Evolutionary conservation across 2,329 filamentous ascomycete genomes (phyloP).

Genomic region (Colletotrichum sp.): DNA sequence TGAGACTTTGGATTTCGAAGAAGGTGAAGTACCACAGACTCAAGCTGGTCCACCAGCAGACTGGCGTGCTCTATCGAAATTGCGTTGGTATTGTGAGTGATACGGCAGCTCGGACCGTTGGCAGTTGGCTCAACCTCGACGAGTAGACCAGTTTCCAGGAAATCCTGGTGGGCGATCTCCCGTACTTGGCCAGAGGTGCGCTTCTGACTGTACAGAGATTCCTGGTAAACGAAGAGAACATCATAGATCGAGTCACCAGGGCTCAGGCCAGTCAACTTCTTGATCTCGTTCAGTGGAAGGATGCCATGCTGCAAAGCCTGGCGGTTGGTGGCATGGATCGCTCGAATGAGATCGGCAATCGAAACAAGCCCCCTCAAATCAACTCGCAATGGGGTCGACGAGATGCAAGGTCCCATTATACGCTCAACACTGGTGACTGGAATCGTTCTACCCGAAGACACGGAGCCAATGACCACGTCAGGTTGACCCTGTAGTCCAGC

Average conservation of each 20-base stretch:
- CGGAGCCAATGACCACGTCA: conserved; percentile 77
- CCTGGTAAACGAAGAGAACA: conserved; percentile 83
- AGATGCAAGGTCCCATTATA: conserved; percentile 80
- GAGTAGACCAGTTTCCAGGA: conserved; percentile 76
- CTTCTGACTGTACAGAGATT: conserved; percentile 58
- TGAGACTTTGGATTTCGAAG: conserved; percentile 6
- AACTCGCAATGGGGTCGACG: conserved; percentile 75
- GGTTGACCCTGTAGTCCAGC: conserved; percentile 64
- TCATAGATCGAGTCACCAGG: conserved; percentile 72
- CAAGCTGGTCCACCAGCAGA: conserved; percentile 66
- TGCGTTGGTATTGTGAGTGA: conserved; percentile 51
- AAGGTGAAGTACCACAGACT: conserved; percentile 46
- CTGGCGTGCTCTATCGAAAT: conserved; percentile 62
- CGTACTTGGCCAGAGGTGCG: conserved; percentile 40
- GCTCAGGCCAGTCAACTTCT: conserved; percentile 59
- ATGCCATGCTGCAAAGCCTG: conserved; percentile 67
- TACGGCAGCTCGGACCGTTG: conserved; percentile 44
- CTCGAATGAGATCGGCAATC: conserved; percentile 65
- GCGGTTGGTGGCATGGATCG: conserved; percentile 69
- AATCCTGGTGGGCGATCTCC: conserved; percentile 68
- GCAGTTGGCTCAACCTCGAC: conserved; percentile 74
- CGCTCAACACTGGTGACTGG: conserved; percentile 72
- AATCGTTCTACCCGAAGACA: conserved; percentile 83
- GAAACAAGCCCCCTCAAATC: conserved; percentile 57
- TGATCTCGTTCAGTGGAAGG: conserved; percentile 73